A percentile compares a stretch with the other conserved stretches of the same genome.
These are phyloP conservation scores for Teratosphaeriaceae sp. DNA, from an alignment of 2,329 filamentous ascomycete species.

Conservation along the genomic window DNA sequence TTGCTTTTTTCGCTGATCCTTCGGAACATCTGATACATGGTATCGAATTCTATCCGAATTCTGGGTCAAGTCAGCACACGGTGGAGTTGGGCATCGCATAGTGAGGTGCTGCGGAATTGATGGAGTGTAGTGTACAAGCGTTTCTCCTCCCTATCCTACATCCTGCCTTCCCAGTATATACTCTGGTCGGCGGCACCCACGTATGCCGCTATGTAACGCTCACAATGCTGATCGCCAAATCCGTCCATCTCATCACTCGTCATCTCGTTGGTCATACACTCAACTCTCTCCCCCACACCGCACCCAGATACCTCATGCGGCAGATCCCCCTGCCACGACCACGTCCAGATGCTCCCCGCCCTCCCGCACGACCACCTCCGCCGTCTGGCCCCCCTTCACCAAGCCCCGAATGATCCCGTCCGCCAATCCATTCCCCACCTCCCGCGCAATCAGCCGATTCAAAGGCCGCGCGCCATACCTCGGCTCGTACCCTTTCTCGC, in stretches of 20 bases:
- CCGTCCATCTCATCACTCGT: too few relatives aligned
- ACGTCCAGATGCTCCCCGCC: slow-evolving; percentile 39
- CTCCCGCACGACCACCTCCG: slow-evolving; percentile 61
- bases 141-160: background rate
- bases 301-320: too few relatives aligned
- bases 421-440: slow-evolving; percentile 82
- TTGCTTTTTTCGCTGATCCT: too few relatives aligned
- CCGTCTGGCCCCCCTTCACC: slow-evolving; percentile 67
- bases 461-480: slow-evolving; percentile 85
- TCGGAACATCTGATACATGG: too few relatives aligned
- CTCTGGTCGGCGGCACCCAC: too few relatives aligned
- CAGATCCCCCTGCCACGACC: background rate
- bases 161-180: background rate
- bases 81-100: too few relatives aligned
- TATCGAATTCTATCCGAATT: too few relatives aligned
- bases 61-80: too few relatives aligned
- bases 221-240: background rate
- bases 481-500: slow-evolving; percentile 83
- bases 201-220: too few relatives aligned
- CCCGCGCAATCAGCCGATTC: slow-evolving; percentile 81
- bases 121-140: background rate
- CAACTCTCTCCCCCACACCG: background rate
- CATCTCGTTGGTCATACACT: too few relatives aligned
- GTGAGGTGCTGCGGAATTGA: too few relatives aligned
- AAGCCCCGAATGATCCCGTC: slow-evolving; percentile 87